Evolutionary conservation across 2,329 filamentous ascomycete species (phyloP).

Genomic region (Penicillium verrucosum): DNA sequence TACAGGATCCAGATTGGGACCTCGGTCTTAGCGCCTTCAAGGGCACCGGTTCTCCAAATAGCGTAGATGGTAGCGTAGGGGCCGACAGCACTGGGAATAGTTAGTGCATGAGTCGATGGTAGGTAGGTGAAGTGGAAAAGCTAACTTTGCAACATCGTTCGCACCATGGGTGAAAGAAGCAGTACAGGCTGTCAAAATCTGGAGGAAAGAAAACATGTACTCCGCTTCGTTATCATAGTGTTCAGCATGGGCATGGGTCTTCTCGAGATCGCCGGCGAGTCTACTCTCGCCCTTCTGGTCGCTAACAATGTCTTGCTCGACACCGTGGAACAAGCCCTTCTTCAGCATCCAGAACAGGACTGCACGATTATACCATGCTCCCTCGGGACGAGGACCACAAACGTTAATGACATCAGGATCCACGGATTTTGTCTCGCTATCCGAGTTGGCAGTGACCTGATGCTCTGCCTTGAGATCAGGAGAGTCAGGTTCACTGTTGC

Average conservation of each 20-base stretch:
- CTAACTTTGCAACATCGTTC: conserved; percentile 43
- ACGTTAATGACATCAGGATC: not conserved
- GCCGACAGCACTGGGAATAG: conserved; percentile 31
- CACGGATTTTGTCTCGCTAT: not conserved
- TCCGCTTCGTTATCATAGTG: not conserved
- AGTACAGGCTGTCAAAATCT: not conserved
- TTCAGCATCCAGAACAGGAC: not conserved
- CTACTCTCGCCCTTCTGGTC: not conserved
- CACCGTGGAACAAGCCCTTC: not conserved
- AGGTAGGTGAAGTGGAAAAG: not conserved
- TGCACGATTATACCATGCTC: not conserved
- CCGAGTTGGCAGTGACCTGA: not conserved
- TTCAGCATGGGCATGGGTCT: not conserved
- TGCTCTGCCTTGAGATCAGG: not conserved
- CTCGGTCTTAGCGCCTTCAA: conserved; percentile 32
- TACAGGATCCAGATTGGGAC: conserved; percentile 19
- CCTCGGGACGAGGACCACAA: not conserved
- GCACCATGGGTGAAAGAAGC: conserved; percentile 36
- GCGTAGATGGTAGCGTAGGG: conserved; percentile 34
- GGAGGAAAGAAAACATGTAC: not conserved
- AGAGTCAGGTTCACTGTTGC: not conserved
- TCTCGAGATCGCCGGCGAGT: not conserved
- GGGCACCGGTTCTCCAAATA: conserved; percentile 35
- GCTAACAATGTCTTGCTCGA: not conserved
- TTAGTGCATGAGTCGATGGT: not conserved